Conservation (phyloP, 2,329 filamentous ascomycete genomes). For the Fonsecaea pugnacius region DNA sequence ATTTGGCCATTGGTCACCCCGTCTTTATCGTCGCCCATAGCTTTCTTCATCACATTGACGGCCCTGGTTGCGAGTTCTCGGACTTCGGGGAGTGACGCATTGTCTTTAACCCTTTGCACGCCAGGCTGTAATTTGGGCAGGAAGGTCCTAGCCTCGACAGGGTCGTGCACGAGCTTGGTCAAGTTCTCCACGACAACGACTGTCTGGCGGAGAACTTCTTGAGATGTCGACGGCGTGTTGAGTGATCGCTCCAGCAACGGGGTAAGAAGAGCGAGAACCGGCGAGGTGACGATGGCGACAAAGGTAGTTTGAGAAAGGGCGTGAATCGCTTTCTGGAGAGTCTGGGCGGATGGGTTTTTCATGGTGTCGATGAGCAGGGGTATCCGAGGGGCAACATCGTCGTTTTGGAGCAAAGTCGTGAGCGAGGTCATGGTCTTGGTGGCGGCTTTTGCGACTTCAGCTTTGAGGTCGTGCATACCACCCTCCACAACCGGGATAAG, state of each 20-base stretch:
- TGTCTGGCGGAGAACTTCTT: slow-evolving; percentile 93
- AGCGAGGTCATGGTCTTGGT: slow-evolving; percentile 88
- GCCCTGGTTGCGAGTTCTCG: slow-evolving; percentile 85
- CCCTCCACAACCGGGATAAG: slow-evolving; percentile 89
- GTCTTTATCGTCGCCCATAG: slow-evolving; percentile 76
- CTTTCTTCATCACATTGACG: slow-evolving; percentile 84
- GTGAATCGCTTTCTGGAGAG: slow-evolving; percentile 93
- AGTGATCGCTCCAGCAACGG: slow-evolving; percentile 92
- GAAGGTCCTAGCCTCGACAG: slow-evolving; percentile 91
- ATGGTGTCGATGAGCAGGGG: slow-evolving; percentile 92
- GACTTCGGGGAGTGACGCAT: slow-evolving; percentile 91
- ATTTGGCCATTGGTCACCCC: slow-evolving; percentile 61
- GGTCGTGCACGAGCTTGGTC: slow-evolving; percentile 96
- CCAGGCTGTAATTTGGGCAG: slow-evolving; percentile 92
- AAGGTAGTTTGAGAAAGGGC: slow-evolving; percentile 98
- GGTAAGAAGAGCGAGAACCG: slow-evolving; percentile 90
- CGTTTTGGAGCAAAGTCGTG: slow-evolving; percentile 88
- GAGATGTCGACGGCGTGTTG: slow-evolving; percentile 85
- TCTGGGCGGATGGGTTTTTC: slow-evolving; percentile 87
- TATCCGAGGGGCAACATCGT: slow-evolving; percentile 91
- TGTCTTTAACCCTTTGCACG: slow-evolving; percentile 83
- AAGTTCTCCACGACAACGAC: slow-evolving; percentile 97
- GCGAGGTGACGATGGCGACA: slow-evolving; percentile 92
- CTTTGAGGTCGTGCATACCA: slow-evolving; percentile 96
- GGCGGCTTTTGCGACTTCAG: slow-evolving; percentile 82